Percentiles rank a stretch among this genome's conserved stretches.
Conservation (phyloP, 164 flowering plant genomes). For the Aristolochia contorta region DNA sequence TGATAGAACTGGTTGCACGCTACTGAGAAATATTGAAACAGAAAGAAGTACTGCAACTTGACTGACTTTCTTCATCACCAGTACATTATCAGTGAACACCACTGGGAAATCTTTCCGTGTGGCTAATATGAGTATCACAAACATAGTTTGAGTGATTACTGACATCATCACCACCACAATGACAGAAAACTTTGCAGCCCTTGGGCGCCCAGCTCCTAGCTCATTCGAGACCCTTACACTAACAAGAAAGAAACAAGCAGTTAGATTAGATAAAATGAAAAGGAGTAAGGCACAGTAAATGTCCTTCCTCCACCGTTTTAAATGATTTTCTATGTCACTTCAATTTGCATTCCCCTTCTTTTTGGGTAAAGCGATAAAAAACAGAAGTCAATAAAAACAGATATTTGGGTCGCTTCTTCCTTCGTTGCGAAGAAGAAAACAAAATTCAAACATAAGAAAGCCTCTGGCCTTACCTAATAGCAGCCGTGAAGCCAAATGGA, state of each 20-base stretch:
- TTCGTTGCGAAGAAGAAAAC: not conserved
- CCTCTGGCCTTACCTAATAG: slow-evolving; percentile 1
- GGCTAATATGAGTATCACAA: slow-evolving; percentile 25
- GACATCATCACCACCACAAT: slow-evolving; percentile 39
- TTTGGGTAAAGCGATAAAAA: not conserved
- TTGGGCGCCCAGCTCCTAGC: slow-evolving; percentile 60
- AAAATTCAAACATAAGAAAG: not conserved
- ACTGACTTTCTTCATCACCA: slow-evolving; percentile 28
- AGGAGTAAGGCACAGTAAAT: not conserved
- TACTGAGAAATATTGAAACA: slow-evolving; percentile 38
- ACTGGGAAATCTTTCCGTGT: slow-evolving; percentile 26
- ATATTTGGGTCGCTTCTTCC: not conserved
- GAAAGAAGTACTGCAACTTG: slow-evolving; percentile 46
- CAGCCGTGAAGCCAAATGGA: slow-evolving; percentile 6
- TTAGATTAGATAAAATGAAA: not conserved
- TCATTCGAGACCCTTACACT: slow-evolving; percentile 76
- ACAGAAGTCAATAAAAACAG: not conserved
- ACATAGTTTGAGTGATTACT: slow-evolving; percentile 27
- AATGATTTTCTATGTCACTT: too few species aligned
- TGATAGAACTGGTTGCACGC: slow-evolving; percentile 54
- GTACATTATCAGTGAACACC: slow-evolving; percentile 28
- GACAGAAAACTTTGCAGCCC: slow-evolving; percentile 54
- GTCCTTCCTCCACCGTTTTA: too few species aligned
- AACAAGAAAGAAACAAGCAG: not conserved
- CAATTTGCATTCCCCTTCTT: not conserved